phyloP scores from a whole-genome alignment of 148 eudicot genomes.

The Chenopodium formosanum region DNA sequence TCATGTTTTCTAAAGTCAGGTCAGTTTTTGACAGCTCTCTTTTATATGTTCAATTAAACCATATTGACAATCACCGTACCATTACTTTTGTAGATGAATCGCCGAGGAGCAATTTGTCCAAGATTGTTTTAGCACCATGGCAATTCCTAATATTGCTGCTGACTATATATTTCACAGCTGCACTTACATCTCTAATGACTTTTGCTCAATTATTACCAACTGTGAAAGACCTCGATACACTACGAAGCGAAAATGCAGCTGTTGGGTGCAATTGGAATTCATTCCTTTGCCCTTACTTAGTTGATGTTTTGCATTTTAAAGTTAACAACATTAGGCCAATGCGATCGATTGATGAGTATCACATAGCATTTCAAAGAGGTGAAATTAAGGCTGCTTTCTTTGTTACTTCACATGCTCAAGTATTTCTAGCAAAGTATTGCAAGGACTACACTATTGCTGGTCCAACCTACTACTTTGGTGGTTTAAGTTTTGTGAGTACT shows the following conservation, averaged over 20 bases:
- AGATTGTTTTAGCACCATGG: slow-evolving; percentile 38
- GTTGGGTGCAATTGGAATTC: slow-evolving; percentile 42
- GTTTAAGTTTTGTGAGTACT: slow-evolving; percentile 38
- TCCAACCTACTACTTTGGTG: slow-evolving; percentile 37
- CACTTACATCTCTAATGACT: slow-evolving; percentile 42
- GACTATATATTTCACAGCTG: slow-evolving; percentile 34
- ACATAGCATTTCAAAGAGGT: slow-evolving; percentile 34
- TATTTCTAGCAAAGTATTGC: slow-evolving; percentile 41
- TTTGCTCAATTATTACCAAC: slow-evolving; percentile 31
- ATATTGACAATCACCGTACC: neutral
- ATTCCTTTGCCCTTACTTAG: slow-evolving; percentile 30
- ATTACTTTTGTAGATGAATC: slow-evolving; percentile 27
- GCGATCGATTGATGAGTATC: slow-evolving; percentile 27
- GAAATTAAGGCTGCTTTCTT: slow-evolving; percentile 43
- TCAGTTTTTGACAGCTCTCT: too few species aligned
- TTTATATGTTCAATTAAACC: too few species aligned
- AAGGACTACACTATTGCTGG: slow-evolving; percentile 30
- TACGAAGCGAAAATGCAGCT: slow-evolving; percentile 29
- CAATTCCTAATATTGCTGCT: slow-evolving; percentile 30
- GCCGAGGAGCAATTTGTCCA: slow-evolving; percentile 30
- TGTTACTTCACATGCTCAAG: slow-evolving; percentile 35
- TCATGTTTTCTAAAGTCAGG: too few species aligned
- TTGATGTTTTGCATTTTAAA: slow-evolving; percentile 28
- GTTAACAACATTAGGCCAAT: slow-evolving; percentile 21
- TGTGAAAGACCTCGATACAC: slow-evolving; percentile 24